Conservation (phyloP, 148 eudicot genomes). For the Fallopia convolvulus region DNA sequence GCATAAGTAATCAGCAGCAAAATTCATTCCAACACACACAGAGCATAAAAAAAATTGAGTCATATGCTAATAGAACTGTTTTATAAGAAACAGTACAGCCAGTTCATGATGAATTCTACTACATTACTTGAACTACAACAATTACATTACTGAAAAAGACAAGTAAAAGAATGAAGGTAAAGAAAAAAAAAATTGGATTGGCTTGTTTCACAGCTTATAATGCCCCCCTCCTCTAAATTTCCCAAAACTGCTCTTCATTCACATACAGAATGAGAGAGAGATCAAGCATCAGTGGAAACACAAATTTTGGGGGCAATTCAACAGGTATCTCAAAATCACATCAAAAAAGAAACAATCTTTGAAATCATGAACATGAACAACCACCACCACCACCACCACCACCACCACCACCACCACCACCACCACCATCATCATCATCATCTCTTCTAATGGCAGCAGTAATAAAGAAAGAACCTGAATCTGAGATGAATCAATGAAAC, state of each 20-base stretch:
- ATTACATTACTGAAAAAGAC: slow-evolving; percentile 10
- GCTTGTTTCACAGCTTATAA: slow-evolving; percentile 11
- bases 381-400: not conserved
- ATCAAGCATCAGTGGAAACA: slow-evolving; percentile 8
- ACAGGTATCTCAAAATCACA: slow-evolving; percentile 8
- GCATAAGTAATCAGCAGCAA: not conserved
- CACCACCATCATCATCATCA: slow-evolving; percentile 5
- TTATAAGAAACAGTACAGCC: not conserved
- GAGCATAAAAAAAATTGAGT: not conserved
- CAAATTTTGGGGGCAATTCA: slow-evolving; percentile 7
- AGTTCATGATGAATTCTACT: slow-evolving; percentile 14
- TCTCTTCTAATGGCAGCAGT: not conserved
- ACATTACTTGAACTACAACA: slow-evolving; percentile 13
- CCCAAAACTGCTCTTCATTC: slow-evolving; percentile 3
- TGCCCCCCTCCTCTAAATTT: not conserved
- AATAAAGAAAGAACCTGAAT: not conserved
- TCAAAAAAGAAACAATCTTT: slow-evolving; percentile 9
- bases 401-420: not conserved
- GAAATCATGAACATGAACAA: slow-evolving; percentile 7
- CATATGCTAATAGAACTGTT: not conserved
- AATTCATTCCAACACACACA: not conserved
- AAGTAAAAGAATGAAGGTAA: not conserved
- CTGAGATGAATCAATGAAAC: not conserved
- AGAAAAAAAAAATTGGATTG: not conserved
- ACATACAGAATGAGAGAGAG: not conserved